A percentile compares a stretch with the other conserved stretches of the same genome.
phyloP scores from a whole-genome alignment of 345 rosid species.

The Eucalyptus cloeziana region DNA sequence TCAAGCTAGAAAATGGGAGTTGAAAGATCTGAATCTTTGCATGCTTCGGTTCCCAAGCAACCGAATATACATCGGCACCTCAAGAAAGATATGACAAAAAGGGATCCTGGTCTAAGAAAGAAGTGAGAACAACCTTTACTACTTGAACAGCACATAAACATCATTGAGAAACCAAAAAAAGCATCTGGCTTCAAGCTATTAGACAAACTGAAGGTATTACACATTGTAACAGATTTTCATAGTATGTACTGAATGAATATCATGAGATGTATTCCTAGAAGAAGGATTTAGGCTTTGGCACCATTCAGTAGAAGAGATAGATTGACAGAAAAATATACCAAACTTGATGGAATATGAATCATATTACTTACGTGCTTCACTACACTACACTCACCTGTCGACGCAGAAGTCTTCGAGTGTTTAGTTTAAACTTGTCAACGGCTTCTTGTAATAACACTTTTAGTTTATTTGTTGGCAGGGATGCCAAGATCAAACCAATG shows the following conservation, averaged over 20 bases:
- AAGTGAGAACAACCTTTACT: neutral
- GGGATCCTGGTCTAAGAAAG: neutral
- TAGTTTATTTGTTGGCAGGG: conserved; percentile 16
- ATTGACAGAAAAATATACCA: neutral
- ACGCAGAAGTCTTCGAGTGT: conserved; percentile 81
- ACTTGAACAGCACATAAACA: neutral
- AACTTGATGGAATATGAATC: neutral
- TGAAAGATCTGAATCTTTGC: neutral
- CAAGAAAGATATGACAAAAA: neutral
- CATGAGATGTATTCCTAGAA: neutral
- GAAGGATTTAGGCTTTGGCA: neutral
- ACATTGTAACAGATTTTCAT: neutral
- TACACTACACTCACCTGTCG: conserved; percentile 59
- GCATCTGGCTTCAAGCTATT: neutral
- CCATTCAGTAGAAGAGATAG: neutral
- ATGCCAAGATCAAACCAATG: conserved; percentile 20
- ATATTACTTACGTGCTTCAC: neutral
- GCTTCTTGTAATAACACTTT: conserved; percentile 50
- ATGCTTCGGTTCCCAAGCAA: neutral
- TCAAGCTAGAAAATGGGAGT: neutral
- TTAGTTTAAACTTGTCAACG: conserved; percentile 57
- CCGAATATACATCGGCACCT: neutral
- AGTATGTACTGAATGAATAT: neutral
- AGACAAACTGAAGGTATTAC: neutral
- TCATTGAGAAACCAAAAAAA: neutral